These are phyloP conservation scores for Saccharomycopsis olivae DNA, from an alignment of 805 yeast genomes.

Conservation along the genomic window DNA sequence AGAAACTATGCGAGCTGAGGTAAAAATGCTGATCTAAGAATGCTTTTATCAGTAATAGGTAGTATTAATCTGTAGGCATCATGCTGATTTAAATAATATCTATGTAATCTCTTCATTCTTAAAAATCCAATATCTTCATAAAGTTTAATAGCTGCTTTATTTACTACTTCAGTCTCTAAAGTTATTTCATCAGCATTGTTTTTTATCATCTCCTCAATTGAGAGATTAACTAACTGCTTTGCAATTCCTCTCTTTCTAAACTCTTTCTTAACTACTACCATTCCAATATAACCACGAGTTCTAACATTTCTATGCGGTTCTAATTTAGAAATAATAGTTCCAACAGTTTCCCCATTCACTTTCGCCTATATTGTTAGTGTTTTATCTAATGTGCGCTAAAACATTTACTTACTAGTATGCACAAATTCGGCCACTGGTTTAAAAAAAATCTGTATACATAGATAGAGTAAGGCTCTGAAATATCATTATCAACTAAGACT, in stretches of 20 bases:
- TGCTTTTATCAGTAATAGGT: conserved; percentile 59
- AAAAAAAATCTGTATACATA: conserved; percentile 88
- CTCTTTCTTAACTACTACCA: conserved; percentile 74
- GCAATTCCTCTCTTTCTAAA: conserved; percentile 81
- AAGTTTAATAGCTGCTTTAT: conserved; percentile 54
- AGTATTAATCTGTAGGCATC: conserved; percentile 85
- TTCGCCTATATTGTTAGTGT: conserved; percentile 10
- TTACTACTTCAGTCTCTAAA: conserved; percentile 84
- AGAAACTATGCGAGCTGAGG: no score
- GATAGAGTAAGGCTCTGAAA: conserved; percentile 89
- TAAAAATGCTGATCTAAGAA: conserved; percentile 45
- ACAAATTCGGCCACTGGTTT: conserved; percentile 82
- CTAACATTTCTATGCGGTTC: conserved; percentile 68
- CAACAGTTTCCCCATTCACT: conserved; percentile 39
- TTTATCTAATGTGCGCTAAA: not conserved
- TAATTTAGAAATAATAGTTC: conserved; percentile 74
- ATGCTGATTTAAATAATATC: conserved; percentile 85
- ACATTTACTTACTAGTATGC: conserved; percentile 46
- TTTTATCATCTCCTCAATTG: conserved; percentile 53
- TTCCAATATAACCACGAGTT: conserved; percentile 86
- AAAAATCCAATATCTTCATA: conserved; percentile 73
- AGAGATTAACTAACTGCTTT: conserved; percentile 49
- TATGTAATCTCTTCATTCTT: conserved; percentile 60
- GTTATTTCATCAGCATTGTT: conserved; percentile 79
- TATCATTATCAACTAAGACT: conserved; percentile 53